Evolutionary conservation across 2,329 filamentous ascomycete species (phyloP).

Genomic region (Cercospora sesami): DNA sequence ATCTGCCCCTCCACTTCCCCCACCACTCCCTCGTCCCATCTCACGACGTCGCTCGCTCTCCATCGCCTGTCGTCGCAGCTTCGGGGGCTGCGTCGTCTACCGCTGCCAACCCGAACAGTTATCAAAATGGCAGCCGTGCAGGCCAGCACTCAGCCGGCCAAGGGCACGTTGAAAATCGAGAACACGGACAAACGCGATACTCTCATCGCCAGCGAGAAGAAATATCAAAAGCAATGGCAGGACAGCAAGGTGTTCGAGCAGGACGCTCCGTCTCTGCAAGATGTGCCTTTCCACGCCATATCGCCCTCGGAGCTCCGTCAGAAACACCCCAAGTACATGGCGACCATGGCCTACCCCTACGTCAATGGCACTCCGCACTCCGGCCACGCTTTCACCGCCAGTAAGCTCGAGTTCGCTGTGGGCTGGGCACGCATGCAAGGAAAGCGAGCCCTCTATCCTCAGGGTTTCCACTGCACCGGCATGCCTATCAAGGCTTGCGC

Average conservation of each 20-base stretch:
- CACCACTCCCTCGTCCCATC: conserved; percentile 15
- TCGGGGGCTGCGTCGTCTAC: conserved; percentile 36
- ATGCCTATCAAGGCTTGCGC: conserved; percentile 98
- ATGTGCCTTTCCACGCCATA: conserved; percentile 74
- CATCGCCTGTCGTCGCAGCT: conserved; percentile 33
- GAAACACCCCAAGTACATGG: conserved; percentile 88
- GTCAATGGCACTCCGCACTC: conserved; percentile 84
- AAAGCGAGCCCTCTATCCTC: conserved; percentile 81
- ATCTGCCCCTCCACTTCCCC: conserved; percentile 7
- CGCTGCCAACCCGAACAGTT: conserved; percentile 16
- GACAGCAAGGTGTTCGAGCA: conserved; percentile 76
- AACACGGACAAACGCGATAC: conserved; percentile 85
- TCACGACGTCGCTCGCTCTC: conserved; percentile 35
- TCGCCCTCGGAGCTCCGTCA: conserved; percentile 72
- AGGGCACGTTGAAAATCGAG: conserved; percentile 66
- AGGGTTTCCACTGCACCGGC: conserved; percentile 93
- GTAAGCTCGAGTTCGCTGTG: conserved; percentile 88
- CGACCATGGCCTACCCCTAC: conserved; percentile 73
- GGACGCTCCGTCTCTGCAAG: conserved; percentile 75
- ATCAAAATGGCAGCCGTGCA: conserved; percentile 51
- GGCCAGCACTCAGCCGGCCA: conserved; percentile 54
- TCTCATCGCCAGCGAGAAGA: conserved; percentile 80
- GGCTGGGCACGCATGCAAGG: conserved; percentile 89
- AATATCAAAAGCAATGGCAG: conserved; percentile 86
- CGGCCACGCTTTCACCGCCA: conserved; percentile 87